Evolutionary conservation across 1,284 basidiomycete genomes (phyloP), one percentile per base, ranked within the genome.

Genomic region (Pyrrhoderma noxium): DNA sequence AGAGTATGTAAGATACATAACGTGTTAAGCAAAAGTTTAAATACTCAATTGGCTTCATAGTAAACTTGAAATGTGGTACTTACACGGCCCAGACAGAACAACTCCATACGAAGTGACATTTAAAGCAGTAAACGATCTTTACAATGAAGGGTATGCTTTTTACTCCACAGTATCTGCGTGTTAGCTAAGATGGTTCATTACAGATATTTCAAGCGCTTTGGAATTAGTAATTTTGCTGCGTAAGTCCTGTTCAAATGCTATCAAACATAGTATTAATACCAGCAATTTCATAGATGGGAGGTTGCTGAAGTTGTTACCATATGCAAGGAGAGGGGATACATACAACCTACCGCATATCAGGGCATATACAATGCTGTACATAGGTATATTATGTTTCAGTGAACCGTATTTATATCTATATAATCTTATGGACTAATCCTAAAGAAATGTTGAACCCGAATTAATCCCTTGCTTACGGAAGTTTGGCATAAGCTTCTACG

Each of bases 291-390:
- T 45, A 68, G 68, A 1, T 71, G 76, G 73, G 80, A 85, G 60
- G 83, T 87, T 1, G 80, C 82, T 2, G 73, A 82, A 61, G 79
- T 85, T 3, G 72, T 79, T n/a, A 62, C 60, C 1, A 76, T 84
- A 52, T 79, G 77, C 64, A 70, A 69, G 40, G 62, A 67, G 7
- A 74, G 79, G 51, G 75, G 73, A 1, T 85, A 72, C 58, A 71
- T 85, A 55, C 71, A 76, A 61, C 85, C 85, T 1, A 77, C 77
- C 0, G 80, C 73, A 0, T 88, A 88, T 61, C 84, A 89, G 62
- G 84, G 53, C 5, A 19, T 77, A 51, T 80, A 79, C 60, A 80
- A 77, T 55, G 75, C 73, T 1, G 66, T 80, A 19, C 73, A 79
- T 57, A 64, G 52, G 52, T 49, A 37, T 8, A 23, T 31, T 19